phyloP scores from a whole-genome alignment of 2,329 filamentous ascomycete genomes.

The Aspergillus sp. region DNA sequence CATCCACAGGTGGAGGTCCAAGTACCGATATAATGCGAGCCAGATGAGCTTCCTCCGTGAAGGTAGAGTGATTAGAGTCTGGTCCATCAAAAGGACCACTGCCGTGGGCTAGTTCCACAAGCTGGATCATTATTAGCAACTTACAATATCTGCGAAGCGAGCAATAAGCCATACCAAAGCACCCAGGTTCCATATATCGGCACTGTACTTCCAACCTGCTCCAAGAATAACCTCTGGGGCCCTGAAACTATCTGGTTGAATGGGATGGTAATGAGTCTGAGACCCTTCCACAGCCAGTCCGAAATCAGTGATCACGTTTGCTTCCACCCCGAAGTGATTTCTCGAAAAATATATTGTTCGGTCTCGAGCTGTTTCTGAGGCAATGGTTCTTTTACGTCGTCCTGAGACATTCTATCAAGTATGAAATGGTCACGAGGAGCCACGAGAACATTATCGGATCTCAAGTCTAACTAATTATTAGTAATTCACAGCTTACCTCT shows the following conservation, averaged over 20 bases:
- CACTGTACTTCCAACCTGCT: background rate
- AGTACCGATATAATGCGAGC: background rate
- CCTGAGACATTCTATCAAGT: background rate
- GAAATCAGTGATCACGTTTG: background rate
- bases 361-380: background rate
- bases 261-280: background rate
- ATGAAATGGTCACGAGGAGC: background rate
- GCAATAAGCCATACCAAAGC: background rate
- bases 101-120: background rate
- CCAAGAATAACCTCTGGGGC: background rate
- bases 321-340: background rate
- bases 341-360: background rate
- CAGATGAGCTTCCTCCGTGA: background rate
- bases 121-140: background rate
- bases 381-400: background rate
- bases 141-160: background rate
- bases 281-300: background rate
- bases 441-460: background rate
- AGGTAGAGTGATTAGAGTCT: background rate
- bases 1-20: background rate
- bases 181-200: background rate
- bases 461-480: background rate
- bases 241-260: background rate
- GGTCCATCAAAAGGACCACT: background rate
- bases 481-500: slow-evolving; percentile 8